Conservation (phyloP, 352 stramenopile genomes). For the Pythium aquatile region DNA sequence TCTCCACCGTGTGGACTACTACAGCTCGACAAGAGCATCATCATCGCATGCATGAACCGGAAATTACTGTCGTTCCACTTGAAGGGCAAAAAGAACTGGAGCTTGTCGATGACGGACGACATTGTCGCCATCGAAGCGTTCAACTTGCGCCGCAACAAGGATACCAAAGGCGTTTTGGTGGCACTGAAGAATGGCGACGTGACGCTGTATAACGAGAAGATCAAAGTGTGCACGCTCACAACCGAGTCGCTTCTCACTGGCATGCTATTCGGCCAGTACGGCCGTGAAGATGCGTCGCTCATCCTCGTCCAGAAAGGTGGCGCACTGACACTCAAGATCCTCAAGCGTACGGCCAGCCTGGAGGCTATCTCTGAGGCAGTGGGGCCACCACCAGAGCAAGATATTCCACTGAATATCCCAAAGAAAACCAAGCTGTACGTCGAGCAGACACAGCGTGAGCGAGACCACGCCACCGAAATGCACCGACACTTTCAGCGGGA, state of each 20-base stretch:
- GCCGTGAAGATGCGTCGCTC: constrained; percentile 83
- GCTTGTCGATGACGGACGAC: constrained; percentile 76
- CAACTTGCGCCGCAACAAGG: constrained; percentile 66
- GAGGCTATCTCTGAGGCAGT: constrained; percentile 69
- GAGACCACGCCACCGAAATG: constrained; percentile 89
- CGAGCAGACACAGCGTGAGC: constrained; percentile 90
- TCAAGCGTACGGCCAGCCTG: constrained; percentile 83
- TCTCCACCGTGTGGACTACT: constrained; percentile 69
- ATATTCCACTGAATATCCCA: constrained; percentile 90
- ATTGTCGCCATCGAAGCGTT: constrained; percentile 83
- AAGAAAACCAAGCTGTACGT: constrained; percentile 95
- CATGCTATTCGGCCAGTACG: constrained; percentile 87
- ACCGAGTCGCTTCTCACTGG: constrained; percentile 71
- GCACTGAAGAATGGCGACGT: constrained; percentile 85
- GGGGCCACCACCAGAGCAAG: constrained; percentile 86
- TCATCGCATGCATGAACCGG: constrained; percentile 87
- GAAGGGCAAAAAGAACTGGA: constrained; percentile 92
- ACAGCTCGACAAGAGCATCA: constrained; percentile 80
- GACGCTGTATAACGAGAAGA: constrained; percentile 87
- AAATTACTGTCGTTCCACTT: constrained; percentile 87
- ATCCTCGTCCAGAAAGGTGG: constrained; percentile 79
- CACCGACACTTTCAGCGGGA: constrained; percentile 91
- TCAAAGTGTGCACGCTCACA: constrained; percentile 72
- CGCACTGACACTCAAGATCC: constrained; percentile 84
- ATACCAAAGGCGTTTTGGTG: constrained; percentile 79